Base-by-base conservation (phyloP, 2,329 filamentous ascomycete species). In the Colletotrichum karsti region DNA sequence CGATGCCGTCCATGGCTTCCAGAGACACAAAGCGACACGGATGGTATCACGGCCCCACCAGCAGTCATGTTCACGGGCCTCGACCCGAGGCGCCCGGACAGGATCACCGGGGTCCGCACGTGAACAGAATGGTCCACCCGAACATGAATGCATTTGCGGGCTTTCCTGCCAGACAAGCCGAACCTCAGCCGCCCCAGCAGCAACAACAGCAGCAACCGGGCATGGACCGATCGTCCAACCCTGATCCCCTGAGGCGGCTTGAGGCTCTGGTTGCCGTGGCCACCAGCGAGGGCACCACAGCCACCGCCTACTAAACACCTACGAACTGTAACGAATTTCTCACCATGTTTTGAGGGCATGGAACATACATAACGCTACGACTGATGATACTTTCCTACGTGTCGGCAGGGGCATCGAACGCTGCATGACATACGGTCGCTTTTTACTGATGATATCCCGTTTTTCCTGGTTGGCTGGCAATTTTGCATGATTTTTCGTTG, bases 1-100 rank as follows among this genome's bases (percentile, higher is more conserved):
- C 88, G 4, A 88, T 88, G 1, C 88, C 88, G 1, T 82, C 84
- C 0, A 80, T 86, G 35, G 81, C 85, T 9, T 89, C 87, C 0
- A 85, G 88, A 8, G 89, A 88, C 70, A 82, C 81, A 30, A 93
- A 92, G 74, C 87, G 92, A 3, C 90, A 91, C 67, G 92, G 86
- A 1, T 94, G 92, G 91, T 93, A 93, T 73, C 89, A 93, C 42
- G 85, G 85, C 1, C 84, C 85, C 0, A 75, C 79, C 12, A 75
- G 78, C 1, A 74, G 77, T 3, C 79, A 81, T 39, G 35, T 61
- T 6, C 66, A 66, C 15, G 64, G 64, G 7, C 60, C 64, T 18
- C 59, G 64, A 24, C 66, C 66, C 7, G 8, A 78, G 76, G 73
- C 72, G 4, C 66, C 71, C 1, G 67, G 73, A 13, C 74, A 76